Base-by-base conservation (phyloP, 179 eudicot genomes). In the Drosera spatulata region DNA sequence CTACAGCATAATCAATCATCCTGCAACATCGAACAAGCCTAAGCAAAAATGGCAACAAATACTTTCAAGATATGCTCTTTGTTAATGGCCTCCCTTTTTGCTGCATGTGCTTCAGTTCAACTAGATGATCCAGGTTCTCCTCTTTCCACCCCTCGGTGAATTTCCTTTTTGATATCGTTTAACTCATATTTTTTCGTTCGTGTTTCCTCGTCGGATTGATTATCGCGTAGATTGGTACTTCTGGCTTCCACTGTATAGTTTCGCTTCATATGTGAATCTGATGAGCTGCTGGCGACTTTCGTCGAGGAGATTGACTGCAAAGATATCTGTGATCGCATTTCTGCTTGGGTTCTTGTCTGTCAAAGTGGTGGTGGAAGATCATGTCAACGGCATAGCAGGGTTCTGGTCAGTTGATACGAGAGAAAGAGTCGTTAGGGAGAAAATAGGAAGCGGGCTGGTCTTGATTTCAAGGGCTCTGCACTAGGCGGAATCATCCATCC, bases 211-310 rank as follows among this genome's bases (percentile, higher is more conserved):
- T 6, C 0, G 33, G 44, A 10, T 22, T 57, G 10, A 56, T 63
- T 3, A 50, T 50, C 41, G 14, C 1, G 42, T 51, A 84, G 95
- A 80, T 74, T 86, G 90, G 90, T 86, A 82, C 67, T 67, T 81
- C 42, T 86, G 90, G 90, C 51, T 86, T 56, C 79, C 95, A 65
- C 52, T 84, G 15, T 84, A 86, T 62, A 66, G 69, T 39, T 38
- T 61, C 61, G 95, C 82, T 47, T 77, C 76, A 10, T 56, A 50
- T 40, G 79, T 74, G 3, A 84, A 86, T 65, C 67, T 79, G 64
- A 70, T 73, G 69, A 79, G 76, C 53, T 48, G 65, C 66, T 64
- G 66, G 39, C 58, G 59, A n/a, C 8, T 10, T n/a, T 64, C 53
- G 3, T 46, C 40, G 7, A 53, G 11, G 10, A 39, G 55, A 4